Evolutionary conservation across 129 eudicot genomes (phyloP), one percentile per base, ranked within the genome.

Genomic region (Pseudognaphalium luteoalbum): DNA sequence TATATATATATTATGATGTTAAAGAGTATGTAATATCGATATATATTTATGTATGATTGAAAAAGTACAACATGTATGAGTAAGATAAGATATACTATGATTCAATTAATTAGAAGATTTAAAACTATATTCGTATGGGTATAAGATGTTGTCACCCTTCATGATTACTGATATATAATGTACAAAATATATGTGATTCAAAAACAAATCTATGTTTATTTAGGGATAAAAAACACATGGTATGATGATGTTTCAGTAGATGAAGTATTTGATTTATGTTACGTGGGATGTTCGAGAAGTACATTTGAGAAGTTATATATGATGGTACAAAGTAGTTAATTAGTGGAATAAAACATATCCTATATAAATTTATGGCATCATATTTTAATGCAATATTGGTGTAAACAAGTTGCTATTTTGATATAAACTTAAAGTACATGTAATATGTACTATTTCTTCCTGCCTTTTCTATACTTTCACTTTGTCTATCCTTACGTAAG

Each of bases 381-480:
- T 64, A 62, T 60, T 80, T 73, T 56, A 25, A 73, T 73, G 74
- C 65, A 72, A 72, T 65, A 29, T 51, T 72, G 34, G 41, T 58
- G 66, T 44, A 20, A 44, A 60, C 51, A 70, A 70, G 76, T 61
- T 79, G 66, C 83, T 51, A 79, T 79, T 79, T 58, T 72, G 25
- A 72, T 79, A 79, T 79, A 79, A 79, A 72, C 78, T 79, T 73
- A 66, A 66, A 73, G 74, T 80, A 80, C 79, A 73, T 37, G 74
- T 51, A 15, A 60, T 35, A 39, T 63, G 70, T 73, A 73, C 78
- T 21, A 56, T 74, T 66, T 58, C 74, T 73, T 80, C 60, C 83
- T 72, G 83, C 73, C 78, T n/a, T 79, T 79, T 65, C 67, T 79
- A 25, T 25, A 72, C 66, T 68, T 80, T 80, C 83, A 80, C 66